Conservation (phyloP, 352 stramenopile species). For the Pythium scleroteichum region DNA sequence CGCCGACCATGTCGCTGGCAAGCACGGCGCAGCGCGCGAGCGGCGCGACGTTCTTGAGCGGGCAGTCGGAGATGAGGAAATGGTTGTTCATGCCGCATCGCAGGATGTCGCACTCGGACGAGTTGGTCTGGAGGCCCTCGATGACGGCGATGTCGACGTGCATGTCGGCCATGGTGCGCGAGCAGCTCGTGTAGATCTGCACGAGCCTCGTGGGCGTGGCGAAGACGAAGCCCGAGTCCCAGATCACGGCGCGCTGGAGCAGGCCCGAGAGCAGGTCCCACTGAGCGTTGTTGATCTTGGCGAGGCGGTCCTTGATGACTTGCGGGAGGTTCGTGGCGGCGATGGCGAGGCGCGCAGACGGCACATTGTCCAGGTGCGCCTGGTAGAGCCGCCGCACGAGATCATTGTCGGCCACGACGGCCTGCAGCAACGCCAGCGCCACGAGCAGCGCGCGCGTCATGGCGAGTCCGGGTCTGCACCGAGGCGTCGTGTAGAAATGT, state of each 20-base stretch:
- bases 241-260: conserved; percentile 71
- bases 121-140: conserved; percentile 23
- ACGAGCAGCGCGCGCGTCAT: conserved; percentile 13
- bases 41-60: conserved; percentile 33
- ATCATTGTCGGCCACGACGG: conserved; percentile 35
- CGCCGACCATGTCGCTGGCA: conserved; percentile 33
- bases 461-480: not conserved
- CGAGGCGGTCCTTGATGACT: conserved; percentile 33
- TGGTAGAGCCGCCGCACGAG: conserved; percentile 58
- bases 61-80: conserved; percentile 42
- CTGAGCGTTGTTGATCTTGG: conserved; percentile 28
- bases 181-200: conserved; percentile 63
- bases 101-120: conserved; percentile 27
- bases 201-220: conserved; percentile 36
- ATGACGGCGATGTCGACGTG: conserved; percentile 47
- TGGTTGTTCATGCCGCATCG: conserved; percentile 53
- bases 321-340: conserved; percentile 36
- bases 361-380: conserved; percentile 30
- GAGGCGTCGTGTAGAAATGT: not conserved
- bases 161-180: conserved; percentile 59
- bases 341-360: conserved; percentile 35
- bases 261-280: conserved; percentile 53
- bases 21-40: conserved; percentile 49
- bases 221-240: conserved; percentile 70
- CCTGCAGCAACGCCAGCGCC: conserved; percentile 18